These are phyloP conservation scores for Scortechinia acanthostroma DNA, from an alignment of 2,329 filamentous ascomycete genomes.

Conservation along the genomic window DNA sequence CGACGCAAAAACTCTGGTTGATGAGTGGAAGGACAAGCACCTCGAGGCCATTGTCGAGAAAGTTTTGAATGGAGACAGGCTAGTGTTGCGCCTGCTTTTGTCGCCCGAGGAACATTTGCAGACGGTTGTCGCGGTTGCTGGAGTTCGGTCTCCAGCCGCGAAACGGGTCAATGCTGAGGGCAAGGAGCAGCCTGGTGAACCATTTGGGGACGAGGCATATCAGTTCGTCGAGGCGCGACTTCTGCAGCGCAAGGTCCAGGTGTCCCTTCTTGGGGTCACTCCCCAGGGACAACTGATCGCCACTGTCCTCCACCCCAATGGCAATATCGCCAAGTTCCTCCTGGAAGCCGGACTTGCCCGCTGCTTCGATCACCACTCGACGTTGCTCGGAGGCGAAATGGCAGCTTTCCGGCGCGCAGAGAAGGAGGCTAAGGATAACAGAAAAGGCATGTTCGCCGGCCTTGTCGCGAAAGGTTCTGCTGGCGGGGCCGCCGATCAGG, in stretches of 20 bases:
- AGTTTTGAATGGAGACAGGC: conserved; percentile 82
- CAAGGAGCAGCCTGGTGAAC: conserved; percentile 76
- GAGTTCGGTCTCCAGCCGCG: conserved; percentile 82
- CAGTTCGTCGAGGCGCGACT: conserved; percentile 80
- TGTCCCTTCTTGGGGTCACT: conserved; percentile 78
- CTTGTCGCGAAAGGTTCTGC: conserved; percentile 65
- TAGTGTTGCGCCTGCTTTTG: conserved; percentile 76
- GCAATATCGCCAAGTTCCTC: conserved; percentile 87
- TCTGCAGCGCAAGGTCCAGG: conserved; percentile 76
- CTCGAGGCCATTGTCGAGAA: conserved; percentile 84
- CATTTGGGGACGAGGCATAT: conserved; percentile 81
- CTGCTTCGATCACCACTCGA: conserved; percentile 94
- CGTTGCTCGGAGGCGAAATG: conserved; percentile 85
- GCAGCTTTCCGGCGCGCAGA: conserved; percentile 76
- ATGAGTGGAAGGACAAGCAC: conserved; percentile 76
- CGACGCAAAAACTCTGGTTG: conserved; percentile 66
- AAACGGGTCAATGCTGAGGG: conserved; percentile 77
- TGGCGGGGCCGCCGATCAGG: conserved; percentile 46
- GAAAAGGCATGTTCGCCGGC: conserved; percentile 74
- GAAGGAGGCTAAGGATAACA: conserved; percentile 71
- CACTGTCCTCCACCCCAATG: conserved; percentile 76
- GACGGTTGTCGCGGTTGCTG: conserved; percentile 81
- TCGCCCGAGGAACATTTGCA: conserved; percentile 80
- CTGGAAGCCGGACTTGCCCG: conserved; percentile 82
- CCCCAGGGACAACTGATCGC: conserved; percentile 89